Evolutionary conservation across 768 basidiomycete species (phyloP), one percentile per base, ranked within the genome.

Genomic region (Dendrothele bispora): DNA sequence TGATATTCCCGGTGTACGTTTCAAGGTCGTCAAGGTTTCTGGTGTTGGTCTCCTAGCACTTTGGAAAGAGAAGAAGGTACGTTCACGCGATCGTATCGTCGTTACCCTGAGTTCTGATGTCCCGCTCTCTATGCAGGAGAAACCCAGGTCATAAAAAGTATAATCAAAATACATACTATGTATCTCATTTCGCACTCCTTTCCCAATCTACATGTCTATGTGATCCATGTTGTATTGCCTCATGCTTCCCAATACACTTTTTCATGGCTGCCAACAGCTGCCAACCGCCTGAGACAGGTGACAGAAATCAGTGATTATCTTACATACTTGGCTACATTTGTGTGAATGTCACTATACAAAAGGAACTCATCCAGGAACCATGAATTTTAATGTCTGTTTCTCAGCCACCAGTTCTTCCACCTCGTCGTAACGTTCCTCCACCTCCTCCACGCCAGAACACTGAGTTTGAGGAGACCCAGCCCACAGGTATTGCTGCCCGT

Each of bases 1-100:
- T 86, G 95, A 98, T 89, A 98, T 99, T 75, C 97, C 97, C 34
- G 95, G 97, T 83, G 95, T 98, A 57, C 92, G 95, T 56, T 98
- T 98, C 88, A 98, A 99, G 77, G 86, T 98, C 59, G 97, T 99
- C 62, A 98, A 99, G 79, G 97, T 99, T 35, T 98, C 97, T 46
- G 97, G 97, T 66, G 97, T 99, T 58, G 97, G 97, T 79, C 84
- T 99, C 50, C 83, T 97, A 55, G 95, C 95, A 52, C 79, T 97
- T 61, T 97, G 95, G 95, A 97, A 95, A 70, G 95, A 98, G 82
- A 98, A 98, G 82, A 98, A 98, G 88, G 91, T 87, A 48, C 38
- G 82, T 72, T 21, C 20, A 39, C 21, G n/a, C 30, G n/a, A 32
- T 32, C 10, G 30, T 10, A 17, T 10, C 15, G 35, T 35, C 5